A percentile compares a stretch with the other conserved stretches of the same genome.
These are phyloP conservation scores for Claviceps pusilla DNA, from an alignment of 2,329 filamentous ascomycete genomes.

Conservation along the genomic window DNA sequence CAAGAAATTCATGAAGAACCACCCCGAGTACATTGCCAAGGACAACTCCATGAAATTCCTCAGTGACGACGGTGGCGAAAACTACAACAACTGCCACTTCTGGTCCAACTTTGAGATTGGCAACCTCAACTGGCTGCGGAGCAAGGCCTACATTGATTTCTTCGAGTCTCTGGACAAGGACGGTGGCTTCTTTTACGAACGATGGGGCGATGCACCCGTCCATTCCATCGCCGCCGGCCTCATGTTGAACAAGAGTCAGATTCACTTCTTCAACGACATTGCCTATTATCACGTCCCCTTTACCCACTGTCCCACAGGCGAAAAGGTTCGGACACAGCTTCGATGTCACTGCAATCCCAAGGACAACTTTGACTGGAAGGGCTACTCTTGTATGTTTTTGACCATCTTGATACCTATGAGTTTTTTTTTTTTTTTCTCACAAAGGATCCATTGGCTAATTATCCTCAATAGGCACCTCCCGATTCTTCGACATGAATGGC, in stretches of 20 bases:
- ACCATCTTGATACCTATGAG: too few relatives aligned
- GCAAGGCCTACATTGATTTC: conserved; percentile 75
- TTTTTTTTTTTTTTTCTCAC: too few relatives aligned
- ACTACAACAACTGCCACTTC: conserved; percentile 97
- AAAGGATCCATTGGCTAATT: background rate
- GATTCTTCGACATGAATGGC: conserved; percentile 72
- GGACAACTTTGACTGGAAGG: conserved; percentile 99
- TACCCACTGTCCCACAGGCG: conserved; percentile 88
- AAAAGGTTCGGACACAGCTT: conserved; percentile 67
- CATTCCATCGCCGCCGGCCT: conserved; percentile 91
- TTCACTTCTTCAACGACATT: conserved; percentile 99
- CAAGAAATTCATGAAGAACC: conserved; percentile 82
- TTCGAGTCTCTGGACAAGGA: conserved; percentile 79
- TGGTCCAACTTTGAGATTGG: conserved; percentile 99
- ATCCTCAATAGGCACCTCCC: conserved; percentile 40
- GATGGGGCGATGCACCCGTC: conserved; percentile 93
- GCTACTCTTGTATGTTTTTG: conserved; percentile 68
- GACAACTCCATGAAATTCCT: conserved; percentile 84
- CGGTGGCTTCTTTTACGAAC: conserved; percentile 97
- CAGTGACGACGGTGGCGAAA: conserved; percentile 79
- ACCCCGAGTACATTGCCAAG: conserved; percentile 74
- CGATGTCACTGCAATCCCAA: conserved; percentile 90
- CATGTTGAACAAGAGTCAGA: conserved; percentile 78
- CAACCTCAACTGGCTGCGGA: conserved; percentile 84
- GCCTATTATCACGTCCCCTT: conserved; percentile 97